A percentile compares a stretch with the other conserved stretches of the same genome.
Evolutionary conservation across 306 rosid species (phyloP).

Genomic region (Fagus crenata): DNA sequence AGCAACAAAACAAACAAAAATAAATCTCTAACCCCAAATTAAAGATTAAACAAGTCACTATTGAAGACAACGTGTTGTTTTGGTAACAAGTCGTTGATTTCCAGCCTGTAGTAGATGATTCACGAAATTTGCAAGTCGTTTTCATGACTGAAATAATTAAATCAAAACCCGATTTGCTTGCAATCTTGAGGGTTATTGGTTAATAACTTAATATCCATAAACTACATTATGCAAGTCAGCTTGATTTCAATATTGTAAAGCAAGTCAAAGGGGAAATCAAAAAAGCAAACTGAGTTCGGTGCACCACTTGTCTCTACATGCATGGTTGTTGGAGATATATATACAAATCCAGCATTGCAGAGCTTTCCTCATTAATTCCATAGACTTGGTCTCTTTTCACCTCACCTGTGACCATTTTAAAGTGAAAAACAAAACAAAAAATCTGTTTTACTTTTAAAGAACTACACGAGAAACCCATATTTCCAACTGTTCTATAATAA

Average conservation of each 20-base stretch:
- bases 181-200: background rate
- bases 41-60: too few relatives aligned
- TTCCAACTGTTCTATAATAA: constrained; percentile 49
- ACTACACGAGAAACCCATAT: constrained; percentile 54
- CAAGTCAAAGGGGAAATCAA: background rate
- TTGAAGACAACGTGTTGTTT: too few relatives aligned
- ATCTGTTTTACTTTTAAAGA: constrained; percentile 31
- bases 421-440: constrained; percentile 30
- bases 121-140: too few relatives aligned
- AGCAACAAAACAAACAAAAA: too few relatives aligned
- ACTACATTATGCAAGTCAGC: background rate
- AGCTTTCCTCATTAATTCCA: constrained; percentile 1
- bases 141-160: too few relatives aligned
- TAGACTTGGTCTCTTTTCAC: constrained; percentile 24
- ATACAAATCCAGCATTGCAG: background rate
- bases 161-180: too few relatives aligned
- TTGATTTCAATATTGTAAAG: background rate
- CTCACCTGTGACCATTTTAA: constrained; percentile 40
- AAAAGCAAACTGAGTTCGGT: background rate
- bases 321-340: background rate
- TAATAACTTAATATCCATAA: background rate
- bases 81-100: too few relatives aligned
- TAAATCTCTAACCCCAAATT: too few relatives aligned
- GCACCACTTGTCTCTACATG: background rate
- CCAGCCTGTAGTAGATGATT: too few relatives aligned